These are phyloP conservation scores for Isatis lusitanica DNA, from an alignment of 441 rosid genomes.

Conservation along the genomic window DNA sequence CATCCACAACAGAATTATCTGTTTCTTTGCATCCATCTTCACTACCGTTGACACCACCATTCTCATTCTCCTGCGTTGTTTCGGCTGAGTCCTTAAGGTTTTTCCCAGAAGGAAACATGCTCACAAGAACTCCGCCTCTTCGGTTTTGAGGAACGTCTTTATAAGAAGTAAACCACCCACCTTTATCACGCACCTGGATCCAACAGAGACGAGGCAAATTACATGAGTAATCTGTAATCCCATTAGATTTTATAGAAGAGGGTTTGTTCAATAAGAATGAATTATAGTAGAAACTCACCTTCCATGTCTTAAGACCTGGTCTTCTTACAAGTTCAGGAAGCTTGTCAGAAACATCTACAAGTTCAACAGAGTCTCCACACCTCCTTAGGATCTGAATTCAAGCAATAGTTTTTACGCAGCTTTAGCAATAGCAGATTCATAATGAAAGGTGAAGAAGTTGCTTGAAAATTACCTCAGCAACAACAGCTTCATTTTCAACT, in stretches of 20 bases:
- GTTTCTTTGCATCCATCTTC: slow-evolving; percentile 41
- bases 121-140: slow-evolving; percentile 58
- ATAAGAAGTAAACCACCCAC: slow-evolving; percentile 69
- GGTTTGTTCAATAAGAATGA: background rate
- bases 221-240: background rate
- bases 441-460: background rate
- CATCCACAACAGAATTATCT: slow-evolving; percentile 37
- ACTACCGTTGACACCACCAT: slow-evolving; percentile 32
- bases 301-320: slow-evolving; percentile 85
- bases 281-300: slow-evolving; percentile 48
- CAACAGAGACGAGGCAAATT: background rate
- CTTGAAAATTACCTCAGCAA: slow-evolving; percentile 65
- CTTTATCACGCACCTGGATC: slow-evolving; percentile 72
- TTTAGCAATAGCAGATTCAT: background rate
- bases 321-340: slow-evolving; percentile 79
- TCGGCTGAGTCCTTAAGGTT: slow-evolving; percentile 34
- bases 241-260: background rate
- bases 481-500: slow-evolving; percentile 93
- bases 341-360: slow-evolving; percentile 71
- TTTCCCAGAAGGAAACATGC: slow-evolving; percentile 88
- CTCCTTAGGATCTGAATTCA: slow-evolving; percentile 65
- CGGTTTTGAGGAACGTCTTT: slow-evolving; percentile 56
- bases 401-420: background rate
- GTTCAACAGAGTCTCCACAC: slow-evolving; percentile 78
- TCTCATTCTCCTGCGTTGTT: slow-evolving; percentile 36